Evolutionary conservation across 2,329 filamentous ascomycete genomes (phyloP).

Genomic region (Bipolaris oryzae): DNA sequence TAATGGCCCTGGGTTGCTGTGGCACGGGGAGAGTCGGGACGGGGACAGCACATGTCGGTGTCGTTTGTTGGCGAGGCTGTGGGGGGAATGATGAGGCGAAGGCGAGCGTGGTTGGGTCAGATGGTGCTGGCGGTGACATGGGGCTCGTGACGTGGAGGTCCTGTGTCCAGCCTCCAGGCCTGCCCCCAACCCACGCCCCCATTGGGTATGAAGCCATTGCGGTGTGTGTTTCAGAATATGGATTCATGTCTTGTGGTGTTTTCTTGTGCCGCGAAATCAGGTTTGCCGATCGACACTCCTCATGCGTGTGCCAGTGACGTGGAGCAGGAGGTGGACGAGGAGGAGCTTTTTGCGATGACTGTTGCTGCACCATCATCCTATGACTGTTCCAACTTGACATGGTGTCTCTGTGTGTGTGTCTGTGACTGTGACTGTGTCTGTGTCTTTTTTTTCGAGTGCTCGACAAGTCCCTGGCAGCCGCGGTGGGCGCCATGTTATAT

Average conservation of each 20-base stretch:
- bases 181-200: background rate
- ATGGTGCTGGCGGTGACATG: conserved; percentile 12
- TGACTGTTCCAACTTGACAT: background rate
- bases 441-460: no score
- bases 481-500: background rate
- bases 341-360: background rate
- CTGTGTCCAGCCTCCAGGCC: conserved; percentile 9
- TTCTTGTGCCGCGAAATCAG: background rate
- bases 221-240: background rate
- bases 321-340: background rate
- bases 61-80: background rate
- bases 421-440: no score
- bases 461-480: background rate
- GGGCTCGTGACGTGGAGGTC: conserved; percentile 21
- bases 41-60: conserved; percentile 2
- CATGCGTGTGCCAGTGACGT: background rate
- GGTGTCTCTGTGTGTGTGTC: no score
- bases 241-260: background rate
- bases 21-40: conserved; percentile 1
- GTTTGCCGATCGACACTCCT: background rate
- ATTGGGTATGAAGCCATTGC: background rate
- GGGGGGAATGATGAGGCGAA: conserved; percentile 2
- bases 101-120: conserved; percentile 21
- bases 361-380: background rate
- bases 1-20: background rate